A percentile compares a stretch with the other conserved stretches of the same genome.
phyloP scores from a whole-genome alignment of 2,329 filamentous ascomycete genomes.

The Hypoxylon sp. region DNA sequence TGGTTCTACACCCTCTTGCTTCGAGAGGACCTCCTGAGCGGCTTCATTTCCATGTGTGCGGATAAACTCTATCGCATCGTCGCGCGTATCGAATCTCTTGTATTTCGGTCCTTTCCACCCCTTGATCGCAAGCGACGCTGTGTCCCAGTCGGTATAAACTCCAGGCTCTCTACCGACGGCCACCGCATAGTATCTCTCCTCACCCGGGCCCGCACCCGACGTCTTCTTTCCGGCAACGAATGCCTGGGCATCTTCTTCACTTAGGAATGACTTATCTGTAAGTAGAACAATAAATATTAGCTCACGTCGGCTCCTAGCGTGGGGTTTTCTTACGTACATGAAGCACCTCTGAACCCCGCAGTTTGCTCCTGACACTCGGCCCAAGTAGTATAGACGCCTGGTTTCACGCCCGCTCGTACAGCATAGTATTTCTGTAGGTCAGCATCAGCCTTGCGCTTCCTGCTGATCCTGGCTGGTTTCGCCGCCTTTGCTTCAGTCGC shows the following conservation, averaged over 20 bases:
- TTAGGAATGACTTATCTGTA: conserved; percentile 83
- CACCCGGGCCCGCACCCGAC: conserved; percentile 49
- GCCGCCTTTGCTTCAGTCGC: conserved; percentile 30
- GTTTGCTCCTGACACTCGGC: conserved; percentile 69
- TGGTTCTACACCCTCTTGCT: conserved; percentile 52
- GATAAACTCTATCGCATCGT: conserved; percentile 83
- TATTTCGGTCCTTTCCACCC: conserved; percentile 76
- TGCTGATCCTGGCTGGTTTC: conserved; percentile 41
- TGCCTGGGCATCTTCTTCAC: conserved; percentile 76
- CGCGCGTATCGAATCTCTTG: conserved; percentile 72
- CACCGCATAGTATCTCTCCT: conserved; percentile 66
- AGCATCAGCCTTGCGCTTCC: conserved; percentile 59
- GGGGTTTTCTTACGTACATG: conserved; percentile 64
- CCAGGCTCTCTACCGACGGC: conserved; percentile 66
- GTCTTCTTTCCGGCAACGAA: conserved; percentile 73
- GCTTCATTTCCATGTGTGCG: conserved; percentile 55
- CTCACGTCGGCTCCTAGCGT: conserved; percentile 18
- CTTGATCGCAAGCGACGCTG: conserved; percentile 75
- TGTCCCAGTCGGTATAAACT: conserved; percentile 71
- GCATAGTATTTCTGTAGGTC: conserved; percentile 68
- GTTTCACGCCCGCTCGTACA: conserved; percentile 63
- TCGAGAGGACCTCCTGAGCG: conserved; percentile 54
- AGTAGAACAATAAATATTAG: conserved; percentile 3
- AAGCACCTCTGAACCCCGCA: conserved; percentile 68
- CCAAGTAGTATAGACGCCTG: conserved; percentile 70